A percentile compares a stretch with the other conserved stretches of the same genome.
These are phyloP conservation scores for Apiospora malaysiana DNA, from an alignment of 2,329 filamentous ascomycete genomes.

Conservation along the genomic window DNA sequence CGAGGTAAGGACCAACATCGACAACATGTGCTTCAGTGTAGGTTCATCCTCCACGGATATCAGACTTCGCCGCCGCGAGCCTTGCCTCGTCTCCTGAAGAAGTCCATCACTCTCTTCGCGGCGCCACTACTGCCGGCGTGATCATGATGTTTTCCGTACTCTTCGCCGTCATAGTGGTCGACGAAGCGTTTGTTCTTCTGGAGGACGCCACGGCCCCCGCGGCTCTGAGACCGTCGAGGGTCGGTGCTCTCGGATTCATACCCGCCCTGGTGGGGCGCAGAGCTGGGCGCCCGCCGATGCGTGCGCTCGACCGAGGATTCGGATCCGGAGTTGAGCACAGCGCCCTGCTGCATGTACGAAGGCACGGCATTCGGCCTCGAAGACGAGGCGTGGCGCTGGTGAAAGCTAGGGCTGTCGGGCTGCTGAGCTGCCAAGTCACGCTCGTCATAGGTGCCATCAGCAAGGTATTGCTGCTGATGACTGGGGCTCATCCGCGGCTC, in stretches of 20 bases:
- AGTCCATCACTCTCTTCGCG: constrained; percentile 95
- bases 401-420: constrained; percentile 45
- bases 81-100: constrained; percentile 88
- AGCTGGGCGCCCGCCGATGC: constrained; percentile 47
- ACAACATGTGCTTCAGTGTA: constrained; percentile 5
- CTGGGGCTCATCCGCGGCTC: constrained; percentile 33
- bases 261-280: constrained; percentile 51
- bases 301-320: constrained; percentile 59
- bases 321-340: constrained; percentile 56
- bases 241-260: constrained; percentile 50
- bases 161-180: constrained; percentile 84
- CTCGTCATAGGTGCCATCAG: constrained; percentile 46
- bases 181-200: constrained; percentile 90
- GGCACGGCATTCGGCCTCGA: constrained; percentile 53
- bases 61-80: constrained; percentile 65
- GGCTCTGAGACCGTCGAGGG: constrained; percentile 44
- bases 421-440: constrained; percentile 32
- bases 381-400: constrained; percentile 49
- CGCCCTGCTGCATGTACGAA: constrained; percentile 52
- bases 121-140: constrained; percentile 85
- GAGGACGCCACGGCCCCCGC: constrained; percentile 61
- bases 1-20: not conserved
- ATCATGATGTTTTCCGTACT: constrained; percentile 60
- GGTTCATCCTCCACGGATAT: constrained; percentile 16
- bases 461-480: constrained; percentile 38